Conservation (phyloP, 78 protist species). For the Dictyostelium firmibasis region DNA sequence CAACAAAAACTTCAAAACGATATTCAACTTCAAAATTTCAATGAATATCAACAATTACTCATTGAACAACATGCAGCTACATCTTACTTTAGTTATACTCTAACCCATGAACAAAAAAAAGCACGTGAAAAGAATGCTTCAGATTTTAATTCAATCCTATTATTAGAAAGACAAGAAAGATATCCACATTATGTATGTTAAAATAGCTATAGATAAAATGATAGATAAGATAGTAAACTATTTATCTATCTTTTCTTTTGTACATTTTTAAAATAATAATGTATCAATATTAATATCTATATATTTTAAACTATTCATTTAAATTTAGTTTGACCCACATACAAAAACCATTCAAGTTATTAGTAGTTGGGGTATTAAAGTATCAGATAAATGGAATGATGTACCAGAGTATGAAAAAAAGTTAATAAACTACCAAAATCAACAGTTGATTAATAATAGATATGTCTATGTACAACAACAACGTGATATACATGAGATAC, state of each 20-base stretch:
- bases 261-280: neutral
- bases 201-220: neutral
- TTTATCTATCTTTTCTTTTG: too few species aligned
- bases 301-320: too few species aligned
- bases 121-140: slow-evolving; percentile 49
- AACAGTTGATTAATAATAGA: slow-evolving; percentile 18
- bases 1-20: slow-evolving; percentile 28
- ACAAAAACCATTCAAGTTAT: slow-evolving; percentile 72
- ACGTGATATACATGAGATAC: slow-evolving; percentile 26
- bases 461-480: slow-evolving; percentile 23
- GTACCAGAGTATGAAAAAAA: slow-evolving; percentile 21
- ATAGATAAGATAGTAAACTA: neutral
- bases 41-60: neutral
- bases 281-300: too few species aligned
- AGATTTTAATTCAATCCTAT: slow-evolving; percentile 6
- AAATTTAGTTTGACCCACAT: slow-evolving; percentile 55
- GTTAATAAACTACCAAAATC: neutral
- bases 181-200: slow-evolving; percentile 59
- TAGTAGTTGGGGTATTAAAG: slow-evolving; percentile 54
- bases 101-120: slow-evolving; percentile 44
- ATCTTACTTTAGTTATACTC: neutral
- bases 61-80: neutral
- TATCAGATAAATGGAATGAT: slow-evolving; percentile 42
- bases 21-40: neutral
- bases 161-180: slow-evolving; percentile 66